Percentiles rank a stretch among this genome's conserved stretches.
Conservation (phyloP, 2,329 filamentous ascomycete genomes). For the Mollisia scopiformis region DNA sequence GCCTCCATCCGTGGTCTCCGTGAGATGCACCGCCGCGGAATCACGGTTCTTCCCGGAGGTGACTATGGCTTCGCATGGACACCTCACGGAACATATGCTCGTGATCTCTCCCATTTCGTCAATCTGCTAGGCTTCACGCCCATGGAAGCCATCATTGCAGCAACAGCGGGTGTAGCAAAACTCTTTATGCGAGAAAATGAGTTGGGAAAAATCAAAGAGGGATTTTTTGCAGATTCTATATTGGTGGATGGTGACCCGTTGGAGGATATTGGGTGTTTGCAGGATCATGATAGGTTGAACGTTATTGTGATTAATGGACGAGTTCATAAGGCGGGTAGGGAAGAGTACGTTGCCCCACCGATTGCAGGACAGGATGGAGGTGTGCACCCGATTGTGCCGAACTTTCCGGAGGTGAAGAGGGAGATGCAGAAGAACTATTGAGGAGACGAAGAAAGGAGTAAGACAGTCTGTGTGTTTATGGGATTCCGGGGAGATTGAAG, state of each 20-base stretch:
- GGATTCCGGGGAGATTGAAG: too few relatives aligned
- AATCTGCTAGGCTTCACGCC: constrained; percentile 47
- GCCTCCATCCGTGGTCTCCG: constrained; percentile 41
- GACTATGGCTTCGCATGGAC: constrained; percentile 51
- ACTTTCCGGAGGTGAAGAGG: constrained; percentile 27
- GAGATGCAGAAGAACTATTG: constrained; percentile 28
- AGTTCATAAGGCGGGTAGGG: constrained; percentile 42
- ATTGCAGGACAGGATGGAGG: constrained; percentile 23
- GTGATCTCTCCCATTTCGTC: constrained; percentile 48
- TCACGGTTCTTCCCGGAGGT: constrained; percentile 46
- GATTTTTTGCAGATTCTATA: constrained; percentile 45
- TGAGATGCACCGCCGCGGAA: constrained; percentile 49
- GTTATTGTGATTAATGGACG: constrained; percentile 51
- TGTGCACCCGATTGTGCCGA: constrained; percentile 24
- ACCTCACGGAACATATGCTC: constrained; percentile 48
- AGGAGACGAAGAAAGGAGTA: background rate
- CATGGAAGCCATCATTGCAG: constrained; percentile 46
- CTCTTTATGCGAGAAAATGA: constrained; percentile 43
- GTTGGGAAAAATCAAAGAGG: constrained; percentile 43
- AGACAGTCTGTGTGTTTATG: too few relatives aligned
- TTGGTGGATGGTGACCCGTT: constrained; percentile 48
- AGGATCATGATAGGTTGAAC: constrained; percentile 43
- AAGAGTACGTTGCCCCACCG: constrained; percentile 24
- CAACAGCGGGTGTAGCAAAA: constrained; percentile 40
- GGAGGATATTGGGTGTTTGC: constrained; percentile 42